Evolutionary conservation across 148 eudicot species (phyloP).

Genomic region (Beta vulgaris): DNA sequence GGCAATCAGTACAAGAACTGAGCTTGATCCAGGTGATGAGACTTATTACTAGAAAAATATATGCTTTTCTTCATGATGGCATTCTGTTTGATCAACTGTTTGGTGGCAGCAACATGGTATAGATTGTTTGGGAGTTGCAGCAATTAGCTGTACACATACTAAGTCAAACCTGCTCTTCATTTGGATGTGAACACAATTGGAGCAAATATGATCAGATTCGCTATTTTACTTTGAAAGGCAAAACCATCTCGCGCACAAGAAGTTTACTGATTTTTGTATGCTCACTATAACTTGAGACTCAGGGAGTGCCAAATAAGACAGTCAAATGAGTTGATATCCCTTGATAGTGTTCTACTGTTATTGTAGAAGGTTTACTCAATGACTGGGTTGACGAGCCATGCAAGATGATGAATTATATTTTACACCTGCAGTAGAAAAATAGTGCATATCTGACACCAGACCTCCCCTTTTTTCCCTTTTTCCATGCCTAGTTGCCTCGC

Average conservation of each 20-base stretch:
- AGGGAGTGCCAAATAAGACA: slow-evolving; percentile 73
- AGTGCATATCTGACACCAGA: neutral
- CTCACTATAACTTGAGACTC: slow-evolving; percentile 86
- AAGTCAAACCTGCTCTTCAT: slow-evolving; percentile 87
- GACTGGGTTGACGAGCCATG: slow-evolving; percentile 65
- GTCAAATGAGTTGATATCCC: slow-evolving; percentile 42
- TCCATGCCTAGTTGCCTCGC: neutral
- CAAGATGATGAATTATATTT: slow-evolving; percentile 72
- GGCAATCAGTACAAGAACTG: slow-evolving; percentile 87
- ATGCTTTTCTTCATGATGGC: neutral
- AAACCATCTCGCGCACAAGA: slow-evolving; percentile 65
- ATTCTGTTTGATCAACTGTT: slow-evolving; percentile 47
- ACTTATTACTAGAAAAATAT: neutral
- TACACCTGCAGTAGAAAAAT: slow-evolving; percentile 5
- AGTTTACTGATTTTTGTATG: slow-evolving; percentile 58
- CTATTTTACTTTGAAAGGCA: slow-evolving; percentile 48
- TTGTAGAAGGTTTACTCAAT: slow-evolving; percentile 63
- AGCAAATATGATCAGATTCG: slow-evolving; percentile 69
- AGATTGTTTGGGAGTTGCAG: slow-evolving; percentile 85
- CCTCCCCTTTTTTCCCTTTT: neutral
- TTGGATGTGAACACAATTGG: slow-evolving; percentile 88
- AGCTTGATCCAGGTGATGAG: slow-evolving; percentile 84
- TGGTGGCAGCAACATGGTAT: slow-evolving; percentile 99
- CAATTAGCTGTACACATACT: slow-evolving; percentile 76
- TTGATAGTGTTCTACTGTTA: slow-evolving; percentile 61